Evolutionary conservation across 495 filamentous ascomycete genomes (phyloP).

Genomic region (Hyphodiscus hymeniophilus): DNA sequence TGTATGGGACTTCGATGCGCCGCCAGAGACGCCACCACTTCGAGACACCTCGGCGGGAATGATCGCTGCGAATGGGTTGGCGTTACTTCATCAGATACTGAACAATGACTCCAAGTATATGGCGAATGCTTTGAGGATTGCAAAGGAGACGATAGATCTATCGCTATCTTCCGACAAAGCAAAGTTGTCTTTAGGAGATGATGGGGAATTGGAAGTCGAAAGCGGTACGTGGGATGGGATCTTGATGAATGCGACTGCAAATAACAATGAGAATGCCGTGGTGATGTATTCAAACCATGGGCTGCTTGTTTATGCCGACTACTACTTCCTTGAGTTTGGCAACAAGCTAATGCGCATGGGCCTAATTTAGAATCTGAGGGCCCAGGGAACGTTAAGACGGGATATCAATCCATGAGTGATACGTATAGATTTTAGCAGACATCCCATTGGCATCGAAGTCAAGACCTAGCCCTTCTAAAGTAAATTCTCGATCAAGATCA

Average conservation of each 20-base stretch:
- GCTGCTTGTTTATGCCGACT: constrained; percentile 40
- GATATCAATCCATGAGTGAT: not conserved
- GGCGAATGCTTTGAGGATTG: constrained; percentile 27
- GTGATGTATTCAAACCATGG: constrained; percentile 26
- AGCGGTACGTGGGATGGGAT: constrained; percentile 21
- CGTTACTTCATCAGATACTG: constrained; percentile 29
- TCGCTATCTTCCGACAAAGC: constrained; percentile 19
- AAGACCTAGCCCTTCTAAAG: constrained; percentile 20
- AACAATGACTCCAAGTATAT: constrained; percentile 21
- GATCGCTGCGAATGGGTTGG: constrained; percentile 34
- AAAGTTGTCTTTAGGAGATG: not conserved
- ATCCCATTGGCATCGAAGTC: constrained; percentile 3
- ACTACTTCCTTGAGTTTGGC: constrained; percentile 37
- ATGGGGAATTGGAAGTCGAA: not conserved
- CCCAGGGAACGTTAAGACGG: no score
- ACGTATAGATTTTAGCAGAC: not conserved
- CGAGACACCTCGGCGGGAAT: constrained; percentile 33
- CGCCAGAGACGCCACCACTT: constrained; percentile 12
- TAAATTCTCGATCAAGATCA: constrained; percentile 34
- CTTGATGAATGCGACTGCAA: constrained; percentile 31
- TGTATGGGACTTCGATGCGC: constrained; percentile 35
- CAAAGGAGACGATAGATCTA: constrained; percentile 26
- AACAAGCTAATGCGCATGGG: constrained; percentile 28
- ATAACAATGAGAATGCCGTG: constrained; percentile 26
- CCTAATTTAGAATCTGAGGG: constrained; percentile 10